Conservation (phyloP, 257 asterid genomes). For the Solanum microdontum region DNA sequence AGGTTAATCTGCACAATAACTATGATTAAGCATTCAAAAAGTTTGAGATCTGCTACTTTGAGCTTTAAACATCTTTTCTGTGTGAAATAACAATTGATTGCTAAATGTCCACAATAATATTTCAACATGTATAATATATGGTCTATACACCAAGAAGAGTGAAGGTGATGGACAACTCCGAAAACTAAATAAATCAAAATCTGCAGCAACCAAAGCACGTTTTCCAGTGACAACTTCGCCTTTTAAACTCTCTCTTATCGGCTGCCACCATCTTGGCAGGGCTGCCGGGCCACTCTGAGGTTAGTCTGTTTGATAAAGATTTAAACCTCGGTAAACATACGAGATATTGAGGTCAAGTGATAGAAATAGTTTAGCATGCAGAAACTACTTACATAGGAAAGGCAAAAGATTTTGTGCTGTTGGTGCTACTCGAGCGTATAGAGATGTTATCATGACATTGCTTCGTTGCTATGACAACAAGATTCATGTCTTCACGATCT, state of each 20-base stretch:
- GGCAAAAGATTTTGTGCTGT: slow-evolving; percentile 23
- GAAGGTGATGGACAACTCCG: neutral
- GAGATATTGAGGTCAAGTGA: neutral
- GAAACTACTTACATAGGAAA: slow-evolving; percentile 17
- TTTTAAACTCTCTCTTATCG: neutral
- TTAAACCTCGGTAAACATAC: neutral
- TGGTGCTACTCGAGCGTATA: slow-evolving; percentile 22
- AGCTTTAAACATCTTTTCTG: neutral
- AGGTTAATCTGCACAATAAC: neutral
- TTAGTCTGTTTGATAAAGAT: slow-evolving; percentile 3
- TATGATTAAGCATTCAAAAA: neutral
- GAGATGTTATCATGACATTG: slow-evolving; percentile 11
- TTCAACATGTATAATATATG: neutral
- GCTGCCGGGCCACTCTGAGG: slow-evolving; percentile 15
- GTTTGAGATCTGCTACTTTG: neutral
- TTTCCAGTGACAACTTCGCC: slow-evolving; percentile 1
- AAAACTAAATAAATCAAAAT: neutral
- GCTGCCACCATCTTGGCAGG: slow-evolving; percentile 16
- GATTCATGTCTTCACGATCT: neutral
- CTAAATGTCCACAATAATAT: neutral
- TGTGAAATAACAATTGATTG: neutral
- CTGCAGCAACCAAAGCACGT: slow-evolving; percentile 6
- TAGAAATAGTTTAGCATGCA: neutral
- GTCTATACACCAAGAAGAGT: neutral
- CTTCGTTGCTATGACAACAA: neutral